Evolutionary conservation across 306 rosid genomes (phyloP).

Genomic region (Malus asiatica): DNA sequence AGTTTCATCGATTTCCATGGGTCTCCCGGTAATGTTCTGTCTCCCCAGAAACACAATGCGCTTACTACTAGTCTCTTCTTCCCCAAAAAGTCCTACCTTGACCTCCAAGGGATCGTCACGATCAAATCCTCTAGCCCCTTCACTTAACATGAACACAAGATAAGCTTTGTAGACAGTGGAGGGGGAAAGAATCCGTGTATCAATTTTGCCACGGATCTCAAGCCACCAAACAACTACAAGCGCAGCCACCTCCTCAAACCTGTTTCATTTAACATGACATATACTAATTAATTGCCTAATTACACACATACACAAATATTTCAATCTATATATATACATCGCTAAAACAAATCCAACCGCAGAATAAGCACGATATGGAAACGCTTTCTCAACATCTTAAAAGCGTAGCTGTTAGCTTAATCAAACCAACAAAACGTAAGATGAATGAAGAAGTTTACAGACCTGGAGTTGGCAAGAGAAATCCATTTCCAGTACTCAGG

Average conservation of each 20-base stretch:
- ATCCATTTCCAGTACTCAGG: slow-evolving; percentile 50
- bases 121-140: neutral
- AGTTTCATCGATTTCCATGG: too few relatives aligned
- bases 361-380: too few relatives aligned
- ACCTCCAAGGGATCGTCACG: neutral
- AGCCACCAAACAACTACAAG: slow-evolving; percentile 46
- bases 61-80: neutral
- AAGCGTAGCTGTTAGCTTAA: too few relatives aligned
- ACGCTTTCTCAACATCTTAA: too few relatives aligned
- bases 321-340: neutral
- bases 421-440: neutral
- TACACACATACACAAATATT: neutral
- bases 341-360: too few relatives aligned
- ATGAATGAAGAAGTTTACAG: neutral
- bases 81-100: neutral
- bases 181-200: slow-evolving; percentile 27
- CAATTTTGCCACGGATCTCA: slow-evolving; percentile 48
- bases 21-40: too few relatives aligned
- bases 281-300: neutral
- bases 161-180: neutral
- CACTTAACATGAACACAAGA: neutral
- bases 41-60: neutral
- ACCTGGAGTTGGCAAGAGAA: slow-evolving; percentile 38
- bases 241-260: slow-evolving; percentile 52
- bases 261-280: neutral